Evolutionary conservation across 2,329 filamentous ascomycete genomes (phyloP), one percentile per base, ranked within the genome.

Genomic region (Xylariales sp.): DNA sequence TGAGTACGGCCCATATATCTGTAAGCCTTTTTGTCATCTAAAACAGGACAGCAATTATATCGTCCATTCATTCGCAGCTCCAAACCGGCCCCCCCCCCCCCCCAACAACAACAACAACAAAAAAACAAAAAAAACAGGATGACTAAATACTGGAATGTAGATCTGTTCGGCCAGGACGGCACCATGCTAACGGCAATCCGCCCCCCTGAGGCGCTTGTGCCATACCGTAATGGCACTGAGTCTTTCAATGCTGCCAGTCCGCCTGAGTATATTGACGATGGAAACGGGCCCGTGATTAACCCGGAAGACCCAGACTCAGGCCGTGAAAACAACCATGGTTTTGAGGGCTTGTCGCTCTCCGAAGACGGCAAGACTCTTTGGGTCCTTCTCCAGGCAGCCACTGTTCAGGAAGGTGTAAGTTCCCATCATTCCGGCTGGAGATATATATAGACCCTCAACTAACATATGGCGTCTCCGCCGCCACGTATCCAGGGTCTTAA

Each of bases 311-410:
- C 81, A 1, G 66, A 69, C 2, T 72, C 72, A 1, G 84, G 84
- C 11, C 74, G 84, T 15, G 66, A 72, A 38, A 87, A 88, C 57
- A 88, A 88, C 57, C 82, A 86, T 54, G 83, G 84, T n/a, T 76
- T 88, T 33, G 84, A 88, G 58, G 83, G 78, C 0, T 59, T 88
- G 33, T 82, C 79, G 0, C 59, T 74, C n/a, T 78, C 74, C 4
- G 65, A 71, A 0, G 76, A 84, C 46, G 80, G 81, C 8, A 78
- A 76, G 43, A 76, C 67, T 2, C 63, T 88, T 10, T 87, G 77
- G 52, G 72, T 74, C 2, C 66, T 88, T 40, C 63, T 86, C 16
- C 83, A 89, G 54, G 78, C 76, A 2, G 81, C 82, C 0, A 62
- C 78, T 5, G 70, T 74, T 41, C 78, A 83, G 50, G 76, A 82